Evolutionary conservation across 345 rosid species (phyloP), one percentile per base, ranked within the genome.

Genomic region (Eucalyptus fibrosa): DNA sequence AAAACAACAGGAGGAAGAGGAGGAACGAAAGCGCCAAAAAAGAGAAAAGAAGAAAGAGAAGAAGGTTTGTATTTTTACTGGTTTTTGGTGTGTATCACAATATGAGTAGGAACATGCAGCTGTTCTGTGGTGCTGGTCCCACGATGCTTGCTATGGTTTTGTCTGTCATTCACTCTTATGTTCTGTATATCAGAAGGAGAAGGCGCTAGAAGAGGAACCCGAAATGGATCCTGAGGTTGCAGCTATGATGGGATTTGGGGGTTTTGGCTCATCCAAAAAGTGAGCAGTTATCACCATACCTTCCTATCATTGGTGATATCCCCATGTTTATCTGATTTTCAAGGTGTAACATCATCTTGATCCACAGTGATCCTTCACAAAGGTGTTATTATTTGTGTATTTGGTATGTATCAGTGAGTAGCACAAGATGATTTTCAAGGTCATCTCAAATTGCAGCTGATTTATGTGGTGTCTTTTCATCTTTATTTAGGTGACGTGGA

Each of bases 171-270:
- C 72, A 21, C 49, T 88, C 50, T 32, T 85, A 55, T 89, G 5
- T 87, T 62, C 59, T 34, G 37, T 56, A 87, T 18, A 89, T 69
- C 95, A 98, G 99, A 97, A 94, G 93, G 99, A 96, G 93, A 97
- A 97, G 91, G 94, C 94, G 45, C 92, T 92, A 16, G 98, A 96
- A 62, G 98, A 96, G 90, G 99, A 96, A 91, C 93, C 94, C 19
- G 99, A 98, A 88, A 92, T 94, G 53, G 98, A 97, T 93, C 97
- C 99, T 2, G 99, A 98, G 67, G 96, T 97, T 90, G 99, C 99
- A 72, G 97, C 97, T 87, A 89, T 96, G 96, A 97, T 97, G 99
- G 99, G 99, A 87, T 97, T 97, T 44, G 99, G 99, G 6, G 98
- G 99, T 82, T 97, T 97, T 89, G 93, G 98, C 62, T 94, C 98